Evolutionary conservation across 2,329 filamentous ascomycete species (phyloP).

Genomic region (Grosmannia serpens): DNA sequence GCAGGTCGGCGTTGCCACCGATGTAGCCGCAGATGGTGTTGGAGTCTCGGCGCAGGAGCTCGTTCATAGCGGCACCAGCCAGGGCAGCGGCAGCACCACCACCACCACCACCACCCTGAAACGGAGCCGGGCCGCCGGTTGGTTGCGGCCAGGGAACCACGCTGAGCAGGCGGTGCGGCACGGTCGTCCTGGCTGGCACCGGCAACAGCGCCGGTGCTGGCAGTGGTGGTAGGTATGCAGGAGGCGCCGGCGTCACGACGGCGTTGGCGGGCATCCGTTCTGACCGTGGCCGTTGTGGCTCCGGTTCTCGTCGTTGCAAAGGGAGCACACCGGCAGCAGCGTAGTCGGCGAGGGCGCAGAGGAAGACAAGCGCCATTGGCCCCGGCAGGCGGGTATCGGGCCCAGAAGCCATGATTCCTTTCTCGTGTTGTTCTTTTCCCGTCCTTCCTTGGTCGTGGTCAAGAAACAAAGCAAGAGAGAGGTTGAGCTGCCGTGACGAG

Average conservation of each 20-base stretch:
- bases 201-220: constrained; percentile 17
- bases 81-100: constrained; percentile 15
- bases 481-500: not conserved
- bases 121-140: constrained; percentile 21
- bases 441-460: not conserved
- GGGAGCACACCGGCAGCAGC: constrained; percentile 16
- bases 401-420: constrained; percentile 7
- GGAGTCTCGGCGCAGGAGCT: constrained; percentile 27
- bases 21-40: constrained; percentile 50
- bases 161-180: constrained; percentile 19
- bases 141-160: constrained; percentile 24
- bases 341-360: constrained; percentile 16
- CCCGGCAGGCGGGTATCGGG: constrained; percentile 18
- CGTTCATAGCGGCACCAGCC: constrained; percentile 21
- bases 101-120: too few species aligned
- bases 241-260: constrained; percentile 10
- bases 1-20: constrained; percentile 36
- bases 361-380: constrained; percentile 19
- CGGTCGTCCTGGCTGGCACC: constrained; percentile 12
- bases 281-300: not conserved
- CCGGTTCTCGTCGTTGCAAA: not conserved
- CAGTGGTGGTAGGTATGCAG: not conserved
- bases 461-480: not conserved
- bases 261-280: too few species aligned
- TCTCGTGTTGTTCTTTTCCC: not conserved